Base-by-base conservation (phyloP, 345 rosid genomes). In the Isatis tinctoria region DNA sequence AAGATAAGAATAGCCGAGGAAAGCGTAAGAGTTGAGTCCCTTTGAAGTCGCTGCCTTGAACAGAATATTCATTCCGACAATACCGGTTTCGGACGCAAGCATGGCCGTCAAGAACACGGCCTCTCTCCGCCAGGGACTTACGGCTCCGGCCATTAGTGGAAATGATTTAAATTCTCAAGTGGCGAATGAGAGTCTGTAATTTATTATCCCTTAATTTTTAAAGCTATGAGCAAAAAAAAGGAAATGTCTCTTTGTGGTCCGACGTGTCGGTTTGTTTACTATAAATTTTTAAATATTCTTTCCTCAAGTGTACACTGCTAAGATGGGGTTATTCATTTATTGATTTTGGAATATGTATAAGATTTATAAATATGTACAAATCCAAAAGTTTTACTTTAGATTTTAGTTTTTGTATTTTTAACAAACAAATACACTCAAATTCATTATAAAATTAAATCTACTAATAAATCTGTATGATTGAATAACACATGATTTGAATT, bases 1-100 rank as follows among this genome's bases (percentile, higher is more conserved):
- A 33, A 78, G 87, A 70, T 87, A 89, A 51, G 89, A 82, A 72
- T 90, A 93, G 59, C 82, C 88, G 12, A 93, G 22, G 52, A 87
- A 93, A 17, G 86, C 84, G 59, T 85, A 86, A 70, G 87, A 74
- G 69, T 73, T 93, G 83, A 90, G 86, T 43, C 97, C 96, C 54
- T 67, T 60, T 48, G 78, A 24, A 37, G 91, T 86, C 6, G 98
- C 97, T 61, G 89, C 87, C 77, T 90, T 89, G 82, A 82, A 89
- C 14, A 93, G 87, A 6, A 88, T 90, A 81, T 87, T 89, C 13
- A 84, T 22, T 8, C 82, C 89, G 2, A 88, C 88, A 47, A 79
- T 82, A 14, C 69, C 35, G 28, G 87, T 82, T 73, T 90, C 93
- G 64, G 81, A 73, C 1, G 83, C 51, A 49, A 90, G 83, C 88